Evolutionary conservation across 352 stramenopile genomes (phyloP), one percentile per base, ranked within the genome.

Genomic region (Globisporangium uncinulatum): DNA sequence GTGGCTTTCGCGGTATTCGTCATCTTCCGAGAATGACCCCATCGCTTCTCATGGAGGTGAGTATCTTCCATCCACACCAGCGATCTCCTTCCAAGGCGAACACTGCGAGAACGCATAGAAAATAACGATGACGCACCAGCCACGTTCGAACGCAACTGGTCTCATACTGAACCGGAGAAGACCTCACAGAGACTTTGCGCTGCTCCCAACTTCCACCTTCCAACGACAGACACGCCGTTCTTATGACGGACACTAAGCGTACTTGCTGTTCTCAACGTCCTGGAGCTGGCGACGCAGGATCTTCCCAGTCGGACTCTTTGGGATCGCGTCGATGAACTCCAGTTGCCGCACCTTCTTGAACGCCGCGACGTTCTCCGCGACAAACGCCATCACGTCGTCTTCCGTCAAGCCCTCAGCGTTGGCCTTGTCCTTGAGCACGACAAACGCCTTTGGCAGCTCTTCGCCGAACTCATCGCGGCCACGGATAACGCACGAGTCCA

Each of bases 261-360:
- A 21, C 17, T 61, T 54, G 21, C 61, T 39, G 56, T 78, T 81
- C 44, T 81, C 66, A 20, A 60, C 45, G 11, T 64, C 69, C 36
- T 83, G 73, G n/a, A 97, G 67, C 44, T 96, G 64, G 17, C 90
- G 72, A 42, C 92, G 76, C 37, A 98, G 66, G 55, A 98, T 96
- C 73, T 98, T 98, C 19, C 92, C 92, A 36, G 79, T 86, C 1
- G 86, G 70, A 11, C 65, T 94, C 65, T 97, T 97, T 10, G 91
- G 90, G 53, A 98, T 94, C 15, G 57, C 62, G 53, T 96, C 85
- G 13, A 91, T 74, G 66, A 98, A 98, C 29, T 88, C 61, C 17
- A 98, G 75, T 36, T 87, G 77, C 48, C 85, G 74, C 29, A 98
- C 70, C 54, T 91, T 81, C 69, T 98, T 98, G 74, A 95, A 91